Percentiles rank a stretch among this genome's conserved stretches.
These are phyloP conservation scores for Fusarium bulbicola DNA, from an alignment of 2,329 filamentous ascomycete genomes.

Conservation along the genomic window DNA sequence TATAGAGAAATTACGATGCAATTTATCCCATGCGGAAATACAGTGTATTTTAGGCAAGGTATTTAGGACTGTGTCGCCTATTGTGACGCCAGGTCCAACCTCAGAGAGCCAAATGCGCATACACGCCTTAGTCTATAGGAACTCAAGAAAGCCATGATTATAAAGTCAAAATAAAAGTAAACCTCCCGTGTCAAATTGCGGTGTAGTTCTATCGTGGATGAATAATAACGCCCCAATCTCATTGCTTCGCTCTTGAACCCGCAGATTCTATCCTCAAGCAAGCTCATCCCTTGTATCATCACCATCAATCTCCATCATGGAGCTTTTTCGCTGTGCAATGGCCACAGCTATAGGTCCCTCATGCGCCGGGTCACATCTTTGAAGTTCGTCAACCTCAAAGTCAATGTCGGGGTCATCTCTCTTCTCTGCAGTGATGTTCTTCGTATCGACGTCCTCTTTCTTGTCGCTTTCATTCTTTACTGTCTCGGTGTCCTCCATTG, in stretches of 20 bases:
- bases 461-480: not conserved
- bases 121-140: not conserved
- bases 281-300: slow-evolving; percentile 8
- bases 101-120: not conserved
- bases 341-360: not conserved
- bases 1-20: not conserved
- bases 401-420: not conserved
- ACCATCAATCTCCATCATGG: slow-evolving; percentile 24
- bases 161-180: not conserved
- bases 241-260: not conserved
- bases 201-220: not conserved
- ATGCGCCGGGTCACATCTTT: not conserved
- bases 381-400: not conserved
- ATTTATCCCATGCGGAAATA: not conserved
- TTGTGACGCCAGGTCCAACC: not conserved
- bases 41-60: not conserved
- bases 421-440: not conserved
- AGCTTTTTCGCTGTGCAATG: not conserved
- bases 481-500: slow-evolving; percentile 20
- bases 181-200: not conserved
- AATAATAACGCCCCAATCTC: not conserved
- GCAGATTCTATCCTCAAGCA: not conserved
- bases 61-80: not conserved
- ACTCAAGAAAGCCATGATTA: not conserved
- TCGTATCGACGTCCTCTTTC: not conserved